Conservation (phyloP, 1,284 basidiomycete species). For the Takashimella tepidaria region DNA sequence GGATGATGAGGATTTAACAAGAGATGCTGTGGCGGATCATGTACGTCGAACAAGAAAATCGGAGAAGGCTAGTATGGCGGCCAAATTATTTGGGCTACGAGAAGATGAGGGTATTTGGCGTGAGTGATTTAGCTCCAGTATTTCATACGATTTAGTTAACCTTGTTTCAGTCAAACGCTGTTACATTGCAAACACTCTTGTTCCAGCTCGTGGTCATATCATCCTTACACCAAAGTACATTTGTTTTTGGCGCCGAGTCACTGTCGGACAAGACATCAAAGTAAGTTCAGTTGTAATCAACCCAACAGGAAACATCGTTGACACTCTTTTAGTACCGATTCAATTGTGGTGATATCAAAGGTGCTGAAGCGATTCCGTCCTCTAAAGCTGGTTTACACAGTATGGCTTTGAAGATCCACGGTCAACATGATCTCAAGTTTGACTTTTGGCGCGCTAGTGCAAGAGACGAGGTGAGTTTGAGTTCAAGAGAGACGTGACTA, state of each 20-base stretch:
- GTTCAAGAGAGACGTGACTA: no score
- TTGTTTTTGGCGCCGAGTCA: constrained; percentile 46
- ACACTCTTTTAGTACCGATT: constrained; percentile 51
- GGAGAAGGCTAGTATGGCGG: constrained; percentile 33
- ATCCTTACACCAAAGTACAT: constrained; percentile 41
- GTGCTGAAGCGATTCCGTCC: constrained; percentile 45
- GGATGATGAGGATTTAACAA: constrained; percentile 8
- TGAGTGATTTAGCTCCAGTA: constrained; percentile 20
- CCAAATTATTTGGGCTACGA: constrained; percentile 42
- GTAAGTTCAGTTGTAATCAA: constrained; percentile 15
- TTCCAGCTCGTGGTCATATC: constrained; percentile 45
- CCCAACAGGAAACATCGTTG: not conserved
- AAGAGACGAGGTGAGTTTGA: constrained; percentile 53
- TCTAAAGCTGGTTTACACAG: constrained; percentile 50
- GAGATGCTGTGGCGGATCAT: not conserved
- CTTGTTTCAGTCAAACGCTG: constrained; percentile 39
- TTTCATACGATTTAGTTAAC: not conserved
- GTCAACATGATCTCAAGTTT: constrained; percentile 53
- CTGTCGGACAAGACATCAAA: constrained; percentile 41
- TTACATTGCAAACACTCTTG: constrained; percentile 31
- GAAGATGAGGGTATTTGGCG: constrained; percentile 45
- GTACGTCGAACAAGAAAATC: constrained; percentile 27
- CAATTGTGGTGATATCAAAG: constrained; percentile 50
- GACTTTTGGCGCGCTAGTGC: constrained; percentile 51
- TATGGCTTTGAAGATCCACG: constrained; percentile 53